Base-by-base conservation (phyloP, 257 asterid genomes). In the Nicotiana noctiflora region DNA sequence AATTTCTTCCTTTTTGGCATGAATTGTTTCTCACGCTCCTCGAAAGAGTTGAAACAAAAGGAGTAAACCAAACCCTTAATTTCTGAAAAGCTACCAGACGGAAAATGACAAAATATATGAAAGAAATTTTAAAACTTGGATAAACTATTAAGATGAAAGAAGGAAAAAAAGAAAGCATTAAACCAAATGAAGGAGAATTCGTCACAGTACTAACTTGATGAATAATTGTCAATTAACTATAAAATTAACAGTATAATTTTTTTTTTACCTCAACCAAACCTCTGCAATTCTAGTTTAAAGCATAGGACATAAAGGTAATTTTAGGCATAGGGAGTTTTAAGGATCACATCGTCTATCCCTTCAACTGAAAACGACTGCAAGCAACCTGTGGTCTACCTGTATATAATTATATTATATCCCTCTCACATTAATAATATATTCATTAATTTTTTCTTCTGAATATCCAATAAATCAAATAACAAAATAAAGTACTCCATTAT, bases 361-460 rank as follows among this genome's bases (percentile, higher is more conserved):
- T 82, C 12, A 88, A 89, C 90, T 80, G 92, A 91, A 86, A 91
- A 89, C 87, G 93, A 91, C 90, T 84, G 90, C 91, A 88, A 89
- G 90, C 92, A 86, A 91, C 92, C 91, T 91, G 90, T 88, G 94
- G 91, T 87, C 91, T 86, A 85, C 88, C 91, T 83, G 88, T 88
- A 66, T 85, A 83, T 57, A 82, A 25, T 25, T 25, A 25, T 25
- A 25, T 25, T 87, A 83, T 83, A 72, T 82, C 83, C 64, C 74
- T 62, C 60, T 59, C 75, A 18, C 70, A 62, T 40, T 56, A 55
- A 63, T 51, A 25, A 64, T 15, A 53, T 44, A 68, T 40, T 8
- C 10, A 40, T 40, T 2, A 8, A 2, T 8, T 40, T 40, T 40
- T 40, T 40, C 3, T 8, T 8, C 49, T 40, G 49, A 2, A 40